These are phyloP conservation scores for Aspergillus sp. DNA, from an alignment of 2,329 filamentous ascomycete genomes.

Conservation along the genomic window DNA sequence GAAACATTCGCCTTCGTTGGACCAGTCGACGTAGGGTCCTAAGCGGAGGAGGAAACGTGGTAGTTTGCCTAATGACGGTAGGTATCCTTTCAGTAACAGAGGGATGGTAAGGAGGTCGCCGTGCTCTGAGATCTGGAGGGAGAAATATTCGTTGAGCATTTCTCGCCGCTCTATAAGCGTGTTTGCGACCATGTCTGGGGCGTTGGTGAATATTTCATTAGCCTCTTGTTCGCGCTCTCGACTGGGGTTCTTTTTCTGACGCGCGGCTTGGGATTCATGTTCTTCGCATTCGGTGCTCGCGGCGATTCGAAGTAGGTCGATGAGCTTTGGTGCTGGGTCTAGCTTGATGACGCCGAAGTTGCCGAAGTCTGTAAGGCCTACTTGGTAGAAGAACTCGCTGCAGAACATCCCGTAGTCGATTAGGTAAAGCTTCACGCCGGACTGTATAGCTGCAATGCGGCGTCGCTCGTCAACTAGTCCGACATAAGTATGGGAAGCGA, in stretches of 20 bases:
- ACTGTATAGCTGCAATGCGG: slow-evolving; percentile 88
- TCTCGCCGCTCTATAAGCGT: slow-evolving; percentile 74
- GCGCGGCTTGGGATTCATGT: slow-evolving; percentile 11
- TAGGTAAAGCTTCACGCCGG: slow-evolving; percentile 86
- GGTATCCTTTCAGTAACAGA: slow-evolving; percentile 84
- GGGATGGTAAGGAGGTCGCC: slow-evolving; percentile 79
- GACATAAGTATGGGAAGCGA: slow-evolving; percentile 87
- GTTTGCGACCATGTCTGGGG: slow-evolving; percentile 63
- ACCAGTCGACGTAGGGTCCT: slow-evolving; percentile 87
- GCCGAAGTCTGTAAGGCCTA: slow-evolving; percentile 90
- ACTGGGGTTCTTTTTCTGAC: slow-evolving; percentile 4
- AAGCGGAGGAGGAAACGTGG: slow-evolving; percentile 84
- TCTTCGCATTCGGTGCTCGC: slow-evolving; percentile 67
- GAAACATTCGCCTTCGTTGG: slow-evolving; percentile 80
- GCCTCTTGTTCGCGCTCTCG: slow-evolving; percentile 33
- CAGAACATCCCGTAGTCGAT: slow-evolving; percentile 87
- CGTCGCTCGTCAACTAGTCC: slow-evolving; percentile 85
- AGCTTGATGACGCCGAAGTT: slow-evolving; percentile 89
- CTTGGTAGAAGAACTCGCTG: slow-evolving; percentile 92
- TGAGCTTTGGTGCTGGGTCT: slow-evolving; percentile 69
- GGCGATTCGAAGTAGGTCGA: slow-evolving; percentile 69
- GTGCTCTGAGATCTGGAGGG: slow-evolving; percentile 73
- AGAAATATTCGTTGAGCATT: slow-evolving; percentile 93
- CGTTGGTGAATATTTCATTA: slow-evolving; percentile 62
- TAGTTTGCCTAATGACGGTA: slow-evolving; percentile 79